phyloP scores from a whole-genome alignment of 257 asterid species.

The Solanum appendiculatum region DNA sequence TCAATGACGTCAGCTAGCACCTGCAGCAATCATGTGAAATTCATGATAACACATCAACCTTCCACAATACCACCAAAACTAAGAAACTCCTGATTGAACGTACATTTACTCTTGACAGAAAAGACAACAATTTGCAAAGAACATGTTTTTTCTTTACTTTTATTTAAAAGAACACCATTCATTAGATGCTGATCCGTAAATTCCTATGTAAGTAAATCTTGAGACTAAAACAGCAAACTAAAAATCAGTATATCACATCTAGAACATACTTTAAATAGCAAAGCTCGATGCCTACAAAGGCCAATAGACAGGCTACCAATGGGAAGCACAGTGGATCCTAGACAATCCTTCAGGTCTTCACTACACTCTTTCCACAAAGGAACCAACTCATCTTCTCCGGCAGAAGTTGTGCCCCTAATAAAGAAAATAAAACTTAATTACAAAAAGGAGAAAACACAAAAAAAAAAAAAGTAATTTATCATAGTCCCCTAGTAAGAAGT shows the following conservation, averaged over 20 bases:
- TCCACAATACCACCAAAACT: not conserved
- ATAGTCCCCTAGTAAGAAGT: slow-evolving; percentile 3
- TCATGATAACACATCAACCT: not conserved
- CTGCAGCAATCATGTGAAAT: slow-evolving; percentile 32
- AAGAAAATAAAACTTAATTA: slow-evolving; percentile 24
- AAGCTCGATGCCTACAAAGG: slow-evolving; percentile 78
- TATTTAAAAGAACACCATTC: not conserved
- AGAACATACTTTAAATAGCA: slow-evolving; percentile 78
- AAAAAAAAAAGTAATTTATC: not conserved
- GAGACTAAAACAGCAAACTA: not conserved
- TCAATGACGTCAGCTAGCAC: slow-evolving; percentile 85
- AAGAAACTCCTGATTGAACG: not conserved
- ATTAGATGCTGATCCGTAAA: not conserved
- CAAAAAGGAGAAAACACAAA: not conserved
- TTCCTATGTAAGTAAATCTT: not conserved
- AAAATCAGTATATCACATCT: not conserved
- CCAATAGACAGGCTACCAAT: slow-evolving; percentile 77
- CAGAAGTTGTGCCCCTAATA: slow-evolving; percentile 54
- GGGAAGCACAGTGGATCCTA: slow-evolving; percentile 79
- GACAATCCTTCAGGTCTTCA: slow-evolving; percentile 70
- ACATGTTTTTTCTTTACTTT: not conserved
- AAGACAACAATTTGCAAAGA: not conserved
- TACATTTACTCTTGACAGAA: not conserved
- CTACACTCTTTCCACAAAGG: slow-evolving; percentile 78
- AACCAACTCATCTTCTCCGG: slow-evolving; percentile 59